Conservation (phyloP, 1,284 basidiomycete genomes). For the Irpex sp. region DNA sequence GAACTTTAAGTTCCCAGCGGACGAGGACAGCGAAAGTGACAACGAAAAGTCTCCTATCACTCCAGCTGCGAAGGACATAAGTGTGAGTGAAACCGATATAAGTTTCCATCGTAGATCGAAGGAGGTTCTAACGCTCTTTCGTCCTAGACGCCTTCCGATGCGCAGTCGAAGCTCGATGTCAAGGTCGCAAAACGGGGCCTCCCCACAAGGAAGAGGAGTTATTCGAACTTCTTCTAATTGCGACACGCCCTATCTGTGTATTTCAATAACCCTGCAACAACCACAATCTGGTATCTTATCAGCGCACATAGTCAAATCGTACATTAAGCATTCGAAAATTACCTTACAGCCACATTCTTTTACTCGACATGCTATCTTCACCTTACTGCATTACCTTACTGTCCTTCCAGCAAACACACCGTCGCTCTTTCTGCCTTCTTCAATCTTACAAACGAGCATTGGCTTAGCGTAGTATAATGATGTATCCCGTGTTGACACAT, state of each 20-base stretch:
- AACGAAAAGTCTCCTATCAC: neutral
- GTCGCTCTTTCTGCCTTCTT: neutral
- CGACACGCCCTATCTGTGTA: too few relatives aligned
- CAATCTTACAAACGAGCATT: neutral
- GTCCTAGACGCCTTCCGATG: too few relatives aligned
- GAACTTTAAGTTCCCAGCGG: slow-evolving; percentile 1
- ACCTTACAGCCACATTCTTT: neutral
- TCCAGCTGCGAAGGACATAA: neutral
- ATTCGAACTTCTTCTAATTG: neutral
- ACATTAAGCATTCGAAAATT: neutral
- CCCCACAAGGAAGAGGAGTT: neutral
- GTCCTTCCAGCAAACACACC: neutral
- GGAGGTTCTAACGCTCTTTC: too few relatives aligned
- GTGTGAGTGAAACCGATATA: neutral
- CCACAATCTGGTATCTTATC: neutral
- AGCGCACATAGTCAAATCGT: neutral
- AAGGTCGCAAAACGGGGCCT: neutral
- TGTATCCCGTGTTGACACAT: neutral
- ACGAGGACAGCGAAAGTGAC: neutral
- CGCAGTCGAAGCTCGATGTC: neutral
- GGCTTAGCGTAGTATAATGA: neutral
- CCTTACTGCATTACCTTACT: neutral
- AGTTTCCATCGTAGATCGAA: neutral
- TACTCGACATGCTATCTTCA: neutral
- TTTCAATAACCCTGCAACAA: neutral